phyloP scores from a whole-genome alignment of 2,329 filamentous ascomycete species.

The Ophiocordyceps camponoti-saundersi region DNA sequence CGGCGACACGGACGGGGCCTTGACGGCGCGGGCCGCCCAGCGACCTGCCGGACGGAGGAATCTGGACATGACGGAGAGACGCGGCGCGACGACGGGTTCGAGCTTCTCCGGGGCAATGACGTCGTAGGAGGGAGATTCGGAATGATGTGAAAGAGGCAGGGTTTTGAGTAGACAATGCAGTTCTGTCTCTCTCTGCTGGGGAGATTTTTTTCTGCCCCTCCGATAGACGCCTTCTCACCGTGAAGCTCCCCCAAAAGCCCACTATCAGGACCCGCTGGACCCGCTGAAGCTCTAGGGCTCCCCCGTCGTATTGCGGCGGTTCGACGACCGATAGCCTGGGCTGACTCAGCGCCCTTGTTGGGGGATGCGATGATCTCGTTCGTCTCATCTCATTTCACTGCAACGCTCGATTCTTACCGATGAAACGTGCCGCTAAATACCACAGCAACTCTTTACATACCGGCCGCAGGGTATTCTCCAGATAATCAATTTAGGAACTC shows the following conservation, averaged over 20 bases:
- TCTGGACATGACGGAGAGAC: slow-evolving; percentile 25
- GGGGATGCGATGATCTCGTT: too few relatives aligned
- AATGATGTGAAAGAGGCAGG: neutral
- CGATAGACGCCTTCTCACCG: neutral
- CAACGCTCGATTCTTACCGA: neutral
- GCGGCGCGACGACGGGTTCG: neutral
- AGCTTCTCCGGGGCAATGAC: neutral
- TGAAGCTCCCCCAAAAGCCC: neutral
- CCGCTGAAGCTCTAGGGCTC: neutral
- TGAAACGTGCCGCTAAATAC: neutral
- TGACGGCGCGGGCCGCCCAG: slow-evolving; percentile 23
- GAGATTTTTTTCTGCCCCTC: neutral
- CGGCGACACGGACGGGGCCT: slow-evolving; percentile 16
- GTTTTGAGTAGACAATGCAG: neutral
- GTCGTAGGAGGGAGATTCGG: neutral
- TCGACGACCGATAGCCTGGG: neutral
- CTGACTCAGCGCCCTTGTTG: neutral
- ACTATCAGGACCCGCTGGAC: neutral
- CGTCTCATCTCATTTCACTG: neutral
- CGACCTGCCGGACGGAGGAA: slow-evolving; percentile 33
- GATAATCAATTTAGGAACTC: too few relatives aligned
- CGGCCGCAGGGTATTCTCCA: neutral
- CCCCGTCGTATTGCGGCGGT: neutral
- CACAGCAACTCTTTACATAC: neutral
- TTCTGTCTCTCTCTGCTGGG: neutral